These are phyloP conservation scores for Naganishia antarctica DNA, from an alignment of 768 basidiomycete genomes.

Conservation along the genomic window DNA sequence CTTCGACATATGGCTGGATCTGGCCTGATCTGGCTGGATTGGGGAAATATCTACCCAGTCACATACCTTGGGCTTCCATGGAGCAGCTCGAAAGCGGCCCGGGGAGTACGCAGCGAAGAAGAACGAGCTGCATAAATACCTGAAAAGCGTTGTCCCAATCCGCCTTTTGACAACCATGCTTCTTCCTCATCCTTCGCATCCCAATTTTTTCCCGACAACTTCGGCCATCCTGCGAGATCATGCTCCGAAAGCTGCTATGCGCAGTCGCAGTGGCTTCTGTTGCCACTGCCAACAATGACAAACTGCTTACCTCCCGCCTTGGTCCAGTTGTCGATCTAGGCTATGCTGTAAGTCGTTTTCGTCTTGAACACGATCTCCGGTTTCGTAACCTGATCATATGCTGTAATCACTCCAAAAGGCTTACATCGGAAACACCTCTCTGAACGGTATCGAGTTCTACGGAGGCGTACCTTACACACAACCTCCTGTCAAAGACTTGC, in stretches of 20 bases:
- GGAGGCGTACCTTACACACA: constrained; percentile 59
- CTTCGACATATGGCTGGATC: too few species aligned
- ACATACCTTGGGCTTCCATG: too few species aligned
- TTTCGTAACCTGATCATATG: background rate
- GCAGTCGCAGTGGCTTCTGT: background rate
- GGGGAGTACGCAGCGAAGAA: too few species aligned
- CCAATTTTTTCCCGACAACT: too few species aligned
- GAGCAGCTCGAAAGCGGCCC: too few species aligned
- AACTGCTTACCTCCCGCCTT: background rate
- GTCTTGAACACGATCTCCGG: background rate
- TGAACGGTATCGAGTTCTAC: constrained; percentile 50
- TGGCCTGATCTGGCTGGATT: too few species aligned
- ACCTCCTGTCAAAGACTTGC: constrained; percentile 55
- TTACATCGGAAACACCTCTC: constrained; percentile 28
- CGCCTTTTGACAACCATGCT: too few species aligned
- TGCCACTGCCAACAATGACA: background rate
- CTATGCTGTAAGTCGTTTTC: constrained; percentile 29
- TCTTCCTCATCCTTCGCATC: too few species aligned
- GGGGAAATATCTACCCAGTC: too few species aligned
- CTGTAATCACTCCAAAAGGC: constrained; percentile 7
- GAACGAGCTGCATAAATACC: too few species aligned
- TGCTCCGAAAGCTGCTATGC: background rate
- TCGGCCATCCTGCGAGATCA: background rate
- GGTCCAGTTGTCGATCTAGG: constrained; percentile 30
- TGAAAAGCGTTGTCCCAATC: background rate